Conservation (phyloP, 1,284 basidiomycete genomes). For the Quambalaria eucalypti region DNA sequence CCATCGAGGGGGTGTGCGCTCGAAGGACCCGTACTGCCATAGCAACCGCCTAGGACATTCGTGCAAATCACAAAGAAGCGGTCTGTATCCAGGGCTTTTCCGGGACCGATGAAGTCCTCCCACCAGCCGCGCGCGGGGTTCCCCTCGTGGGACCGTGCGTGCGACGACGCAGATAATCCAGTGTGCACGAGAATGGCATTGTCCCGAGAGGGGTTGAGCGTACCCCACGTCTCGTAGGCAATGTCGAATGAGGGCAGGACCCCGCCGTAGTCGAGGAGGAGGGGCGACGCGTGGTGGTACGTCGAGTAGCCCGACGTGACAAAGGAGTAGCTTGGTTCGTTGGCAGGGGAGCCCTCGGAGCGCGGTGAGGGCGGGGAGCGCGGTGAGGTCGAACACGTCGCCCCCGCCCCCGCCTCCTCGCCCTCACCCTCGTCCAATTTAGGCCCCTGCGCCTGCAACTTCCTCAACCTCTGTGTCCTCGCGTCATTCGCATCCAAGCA, state of each 20-base stretch:
- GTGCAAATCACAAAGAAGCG: constrained; percentile 90
- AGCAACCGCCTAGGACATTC: constrained; percentile 94
- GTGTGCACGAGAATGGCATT: constrained; percentile 97
- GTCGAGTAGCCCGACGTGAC: constrained; percentile 48
- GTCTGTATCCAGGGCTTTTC: constrained; percentile 77
- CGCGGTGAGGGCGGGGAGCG: constrained; percentile 25
- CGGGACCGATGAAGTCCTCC: constrained; percentile 95
- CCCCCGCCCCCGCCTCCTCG: no score
- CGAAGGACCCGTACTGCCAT: constrained; percentile 88
- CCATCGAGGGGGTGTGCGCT: constrained; percentile 62
- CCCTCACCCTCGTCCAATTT: constrained; percentile 1
- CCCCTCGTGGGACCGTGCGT: constrained; percentile 72
- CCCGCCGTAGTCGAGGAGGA: constrained; percentile 65
- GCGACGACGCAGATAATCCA: constrained; percentile 86
- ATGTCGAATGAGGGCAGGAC: constrained; percentile 67
- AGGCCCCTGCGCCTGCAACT: constrained; percentile 10
- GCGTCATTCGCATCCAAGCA: constrained; percentile 44
- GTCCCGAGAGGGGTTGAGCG: constrained; percentile 64
- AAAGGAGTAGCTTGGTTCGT: constrained; percentile 49
- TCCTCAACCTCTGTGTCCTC: constrained; percentile 26
- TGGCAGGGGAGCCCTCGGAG: no score
- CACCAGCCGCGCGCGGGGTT: constrained; percentile 90
- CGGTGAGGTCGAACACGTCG: neutral
- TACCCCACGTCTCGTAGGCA: constrained; percentile 97
- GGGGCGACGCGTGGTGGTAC: constrained; percentile 50